Percentiles rank a stretch among this genome's conserved stretches.
These are phyloP conservation scores for Lipomyces orientalis DNA, from an alignment of 805 yeast species.

Conservation along the genomic window DNA sequence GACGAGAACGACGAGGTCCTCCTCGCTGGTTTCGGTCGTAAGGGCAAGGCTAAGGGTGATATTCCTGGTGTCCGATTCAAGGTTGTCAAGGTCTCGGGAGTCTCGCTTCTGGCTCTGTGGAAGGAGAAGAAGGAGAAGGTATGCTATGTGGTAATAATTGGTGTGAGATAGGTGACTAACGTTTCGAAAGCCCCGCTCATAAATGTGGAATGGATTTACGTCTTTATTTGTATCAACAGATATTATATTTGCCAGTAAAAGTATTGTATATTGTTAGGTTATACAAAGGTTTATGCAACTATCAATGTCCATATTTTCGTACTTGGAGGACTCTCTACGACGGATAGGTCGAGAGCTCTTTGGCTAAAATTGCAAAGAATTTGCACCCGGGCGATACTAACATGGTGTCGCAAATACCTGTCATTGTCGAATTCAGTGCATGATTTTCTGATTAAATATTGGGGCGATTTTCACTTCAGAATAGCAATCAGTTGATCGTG, in stretches of 20 bases:
- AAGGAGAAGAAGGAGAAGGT: constrained; percentile 99
- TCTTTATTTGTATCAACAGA: constrained; percentile 2
- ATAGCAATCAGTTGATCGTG: not conserved
- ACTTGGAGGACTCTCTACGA: too few species aligned
- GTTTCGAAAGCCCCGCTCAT: not conserved
- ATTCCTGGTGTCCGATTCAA: constrained; percentile 99
- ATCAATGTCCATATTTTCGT: not conserved
- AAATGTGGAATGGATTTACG: not conserved
- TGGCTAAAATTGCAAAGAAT: not conserved
- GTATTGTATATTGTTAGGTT: constrained; percentile 2
- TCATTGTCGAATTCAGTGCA: too few species aligned
- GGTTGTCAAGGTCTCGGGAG: constrained; percentile 99
- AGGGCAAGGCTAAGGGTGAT: constrained; percentile 99
- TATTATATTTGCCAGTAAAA: not conserved
- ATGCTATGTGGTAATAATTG: constrained; percentile 58
- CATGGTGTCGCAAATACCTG: too few species aligned
- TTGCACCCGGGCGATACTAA: too few species aligned
- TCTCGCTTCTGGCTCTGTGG: constrained; percentile 99
- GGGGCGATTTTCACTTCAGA: not conserved
- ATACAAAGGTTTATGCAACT: not conserved
- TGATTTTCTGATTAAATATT: too few species aligned
- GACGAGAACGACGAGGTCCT: constrained; percentile 99
- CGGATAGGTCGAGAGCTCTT: too few species aligned
- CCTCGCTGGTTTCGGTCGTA: constrained; percentile 99
- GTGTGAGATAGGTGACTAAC: not conserved